These are phyloP conservation scores for maize (Zea mays) DNA, from an alignment of 176 grass and related monocot species.

Conservation along the genomic window DNA sequence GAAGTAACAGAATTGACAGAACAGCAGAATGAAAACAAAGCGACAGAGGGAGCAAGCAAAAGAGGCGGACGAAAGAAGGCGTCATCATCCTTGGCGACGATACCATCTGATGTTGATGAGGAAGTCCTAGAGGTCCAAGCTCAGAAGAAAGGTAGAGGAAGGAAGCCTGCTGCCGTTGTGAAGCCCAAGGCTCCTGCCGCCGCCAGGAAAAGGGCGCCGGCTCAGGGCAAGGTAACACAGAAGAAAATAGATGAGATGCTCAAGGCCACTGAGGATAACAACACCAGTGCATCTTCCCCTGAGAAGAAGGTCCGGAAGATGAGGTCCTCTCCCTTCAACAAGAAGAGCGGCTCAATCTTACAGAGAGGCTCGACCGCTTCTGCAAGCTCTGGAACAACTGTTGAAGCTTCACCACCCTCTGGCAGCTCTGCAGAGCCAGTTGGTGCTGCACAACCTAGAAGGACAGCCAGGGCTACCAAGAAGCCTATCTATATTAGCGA, in stretches of 20 bases:
- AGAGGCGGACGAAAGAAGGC: conserved; percentile 48
- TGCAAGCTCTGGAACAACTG: conserved; percentile 19
- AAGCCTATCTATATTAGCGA: conserved; percentile 30
- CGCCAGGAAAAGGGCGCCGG: conserved; percentile 39
- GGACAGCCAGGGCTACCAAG: conserved; percentile 60
- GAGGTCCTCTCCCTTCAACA: conserved; percentile 69
- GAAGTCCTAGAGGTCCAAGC: conserved; percentile 29
- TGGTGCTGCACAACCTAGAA: conserved; percentile 37
- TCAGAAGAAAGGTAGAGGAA: conserved; percentile 56
- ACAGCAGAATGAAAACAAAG: conserved; percentile 19
- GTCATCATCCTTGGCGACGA: conserved; percentile 12
- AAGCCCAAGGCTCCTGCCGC: conserved; percentile 26
- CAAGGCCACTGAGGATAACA: conserved; percentile 45
- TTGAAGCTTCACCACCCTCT: conserved; percentile 25
- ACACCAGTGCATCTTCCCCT: conserved; percentile 25
- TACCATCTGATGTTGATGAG: conserved; percentile 47
- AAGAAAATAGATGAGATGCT: conserved; percentile 52
- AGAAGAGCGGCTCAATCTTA: conserved; percentile 62
- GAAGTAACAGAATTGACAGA: background rate
- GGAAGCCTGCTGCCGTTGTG: conserved; percentile 36
- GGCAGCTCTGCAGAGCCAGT: conserved; percentile 41
- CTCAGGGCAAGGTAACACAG: conserved; percentile 26
- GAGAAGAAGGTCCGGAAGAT: conserved; percentile 78
- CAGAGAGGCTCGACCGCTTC: conserved; percentile 27
- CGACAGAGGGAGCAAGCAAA: conserved; percentile 45